Evolutionary conservation across 345 rosid species (phyloP).

Genomic region (Rubroshorea leprosula): DNA sequence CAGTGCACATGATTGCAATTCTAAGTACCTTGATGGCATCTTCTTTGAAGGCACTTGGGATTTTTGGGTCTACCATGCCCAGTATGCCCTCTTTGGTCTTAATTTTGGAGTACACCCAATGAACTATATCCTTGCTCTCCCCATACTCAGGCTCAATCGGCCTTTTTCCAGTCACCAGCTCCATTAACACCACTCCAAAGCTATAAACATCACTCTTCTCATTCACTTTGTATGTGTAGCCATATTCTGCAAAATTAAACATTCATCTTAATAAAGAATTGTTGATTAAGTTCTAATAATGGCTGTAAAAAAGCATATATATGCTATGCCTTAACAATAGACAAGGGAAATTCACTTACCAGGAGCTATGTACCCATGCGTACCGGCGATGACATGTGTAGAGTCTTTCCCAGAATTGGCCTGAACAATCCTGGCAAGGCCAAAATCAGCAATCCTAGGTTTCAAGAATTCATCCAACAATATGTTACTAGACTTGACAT

Average conservation of each 20-base stretch:
- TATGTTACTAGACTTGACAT: conserved; percentile 85
- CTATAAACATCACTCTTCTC: conserved; percentile 96
- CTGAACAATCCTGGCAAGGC: conserved; percentile 86
- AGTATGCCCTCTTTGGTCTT: conserved; percentile 45
- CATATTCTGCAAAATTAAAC: conserved; percentile 57
- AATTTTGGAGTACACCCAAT: conserved; percentile 61
- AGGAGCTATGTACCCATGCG: conserved; percentile 93
- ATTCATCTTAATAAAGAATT: too few relatives aligned
- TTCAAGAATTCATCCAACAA: conserved; percentile 71
- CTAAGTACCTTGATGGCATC: conserved; percentile 63
- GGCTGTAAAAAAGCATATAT: too few relatives aligned
- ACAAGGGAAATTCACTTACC: conserved; percentile 37
- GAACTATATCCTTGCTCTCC: conserved; percentile 71
- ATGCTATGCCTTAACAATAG: background rate
- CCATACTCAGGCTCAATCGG: conserved; percentile 78
- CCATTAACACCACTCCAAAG: conserved; percentile 91
- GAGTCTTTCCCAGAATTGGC: conserved; percentile 43
- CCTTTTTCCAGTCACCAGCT: conserved; percentile 75
- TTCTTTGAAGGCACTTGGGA: conserved; percentile 47
- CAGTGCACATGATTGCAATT: conserved; percentile 68
- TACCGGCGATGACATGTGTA: conserved; percentile 84
- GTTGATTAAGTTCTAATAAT: too few relatives aligned
- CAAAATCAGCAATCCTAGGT: conserved; percentile 95
- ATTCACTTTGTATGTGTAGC: conserved; percentile 66
- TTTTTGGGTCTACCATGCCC: conserved; percentile 58